phyloP scores from a whole-genome alignment of 2,329 filamentous ascomycete species.

The Basipetospora chlamydospora region DNA sequence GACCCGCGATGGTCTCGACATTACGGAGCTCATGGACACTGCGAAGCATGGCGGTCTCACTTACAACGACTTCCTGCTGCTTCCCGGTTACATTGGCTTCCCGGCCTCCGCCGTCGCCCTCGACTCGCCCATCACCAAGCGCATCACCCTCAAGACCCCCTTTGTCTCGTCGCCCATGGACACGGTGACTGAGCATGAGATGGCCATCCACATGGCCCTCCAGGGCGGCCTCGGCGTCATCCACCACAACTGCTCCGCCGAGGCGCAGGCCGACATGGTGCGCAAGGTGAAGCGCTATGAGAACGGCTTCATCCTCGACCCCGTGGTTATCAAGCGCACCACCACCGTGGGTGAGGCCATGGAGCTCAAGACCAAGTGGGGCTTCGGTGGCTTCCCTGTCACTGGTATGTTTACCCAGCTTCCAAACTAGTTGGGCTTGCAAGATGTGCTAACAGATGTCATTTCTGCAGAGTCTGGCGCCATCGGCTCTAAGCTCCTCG shows the following conservation, averaged over 20 bases:
- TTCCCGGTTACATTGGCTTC: constrained; percentile 97
- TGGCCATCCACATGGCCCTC: constrained; percentile 95
- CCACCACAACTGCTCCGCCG: constrained; percentile 98
- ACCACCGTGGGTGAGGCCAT: constrained; percentile 87
- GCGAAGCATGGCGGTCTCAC: constrained; percentile 85
- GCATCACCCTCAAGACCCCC: constrained; percentile 89
- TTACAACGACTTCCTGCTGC: constrained; percentile 96
- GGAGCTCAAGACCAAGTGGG: constrained; percentile 92
- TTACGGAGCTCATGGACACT: constrained; percentile 78
- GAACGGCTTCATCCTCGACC: constrained; percentile 97
- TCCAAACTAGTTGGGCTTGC: too few species aligned
- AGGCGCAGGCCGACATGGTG: constrained; percentile 97
- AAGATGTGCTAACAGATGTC: too few species aligned
- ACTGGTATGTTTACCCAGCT: constrained; percentile 58
- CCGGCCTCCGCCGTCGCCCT: constrained; percentile 77
- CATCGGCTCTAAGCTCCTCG: constrained; percentile 87
- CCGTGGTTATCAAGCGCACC: constrained; percentile 73
- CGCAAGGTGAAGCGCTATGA: constrained; percentile 98
- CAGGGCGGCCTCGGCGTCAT: constrained; percentile 86
- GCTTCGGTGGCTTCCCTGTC: constrained; percentile 95
- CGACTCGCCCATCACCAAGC: constrained; percentile 87
- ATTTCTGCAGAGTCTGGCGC: constrained; percentile 92
- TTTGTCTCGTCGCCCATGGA: constrained; percentile 99
- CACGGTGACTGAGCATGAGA: constrained; percentile 97
- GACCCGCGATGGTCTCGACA: constrained; percentile 70